These are phyloP conservation scores for Podosphaera fusca DNA, from an alignment of 2,329 filamentous ascomycete genomes.

Conservation along the genomic window DNA sequence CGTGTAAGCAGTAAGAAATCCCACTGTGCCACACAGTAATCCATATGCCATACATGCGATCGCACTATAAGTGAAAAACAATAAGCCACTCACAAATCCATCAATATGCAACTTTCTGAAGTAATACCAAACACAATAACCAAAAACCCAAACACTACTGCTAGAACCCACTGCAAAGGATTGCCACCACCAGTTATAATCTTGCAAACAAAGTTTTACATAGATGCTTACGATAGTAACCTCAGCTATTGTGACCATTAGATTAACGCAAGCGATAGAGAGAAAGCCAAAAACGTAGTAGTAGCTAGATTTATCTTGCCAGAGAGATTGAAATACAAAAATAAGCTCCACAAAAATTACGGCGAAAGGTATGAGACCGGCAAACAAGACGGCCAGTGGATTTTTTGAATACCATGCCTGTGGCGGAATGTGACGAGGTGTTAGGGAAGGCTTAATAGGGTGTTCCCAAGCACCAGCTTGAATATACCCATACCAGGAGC, in stretches of 20 bases:
- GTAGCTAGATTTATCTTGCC: slow-evolving; percentile 78
- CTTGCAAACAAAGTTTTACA: slow-evolving; percentile 61
- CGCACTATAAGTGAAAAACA: slow-evolving; percentile 73
- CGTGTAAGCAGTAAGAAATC: slow-evolving; percentile 62
- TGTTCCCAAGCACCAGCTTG: slow-evolving; percentile 50
- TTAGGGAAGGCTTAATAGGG: slow-evolving; percentile 51
- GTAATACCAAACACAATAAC: slow-evolving; percentile 71
- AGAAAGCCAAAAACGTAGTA: slow-evolving; percentile 85
- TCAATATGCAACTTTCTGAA: slow-evolving; percentile 57
- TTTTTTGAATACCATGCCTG: slow-evolving; percentile 55
- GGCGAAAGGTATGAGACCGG: slow-evolving; percentile 61
- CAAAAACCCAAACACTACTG: slow-evolving; percentile 59
- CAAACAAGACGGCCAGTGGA: slow-evolving; percentile 40
- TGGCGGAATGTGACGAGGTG: slow-evolving; percentile 49
- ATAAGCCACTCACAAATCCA: slow-evolving; percentile 53
- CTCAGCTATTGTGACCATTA: slow-evolving; percentile 57
- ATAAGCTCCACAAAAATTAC: slow-evolving; percentile 75
- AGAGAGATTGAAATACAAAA: slow-evolving; percentile 68
- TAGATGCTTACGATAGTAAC: slow-evolving; percentile 70
- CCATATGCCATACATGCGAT: slow-evolving; percentile 65
- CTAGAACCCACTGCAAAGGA: slow-evolving; percentile 60
- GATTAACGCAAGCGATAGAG: slow-evolving; percentile 46
- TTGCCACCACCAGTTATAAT: slow-evolving; percentile 86
- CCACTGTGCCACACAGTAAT: slow-evolving; percentile 59
- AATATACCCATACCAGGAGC: slow-evolving; percentile 55